These are phyloP conservation scores for Oryza nivara DNA, from an alignment of 176 grass and related monocot genomes.

Conservation along the genomic window DNA sequence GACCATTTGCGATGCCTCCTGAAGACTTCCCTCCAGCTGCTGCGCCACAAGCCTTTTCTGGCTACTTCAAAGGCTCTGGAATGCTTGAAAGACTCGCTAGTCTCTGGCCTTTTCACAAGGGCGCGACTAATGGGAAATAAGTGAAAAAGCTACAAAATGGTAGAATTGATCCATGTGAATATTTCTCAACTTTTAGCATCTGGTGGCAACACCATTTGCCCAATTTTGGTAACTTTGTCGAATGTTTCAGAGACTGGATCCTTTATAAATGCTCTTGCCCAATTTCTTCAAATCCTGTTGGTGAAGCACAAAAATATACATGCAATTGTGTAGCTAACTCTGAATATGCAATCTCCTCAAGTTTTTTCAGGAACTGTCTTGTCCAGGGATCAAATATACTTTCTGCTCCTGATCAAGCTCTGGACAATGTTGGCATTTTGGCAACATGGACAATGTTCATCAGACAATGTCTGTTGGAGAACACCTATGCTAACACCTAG, in stretches of 20 bases:
- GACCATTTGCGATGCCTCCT: slow-evolving; percentile 90
- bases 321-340: background rate
- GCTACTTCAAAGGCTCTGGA: slow-evolving; percentile 74
- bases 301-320: background rate
- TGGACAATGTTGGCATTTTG: background rate
- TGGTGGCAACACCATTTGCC: slow-evolving; percentile 18
- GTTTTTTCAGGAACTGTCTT: background rate
- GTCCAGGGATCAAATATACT: background rate
- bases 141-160: slow-evolving; percentile 4
- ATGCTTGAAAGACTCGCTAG: slow-evolving; percentile 79
- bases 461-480: background rate
- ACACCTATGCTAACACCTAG: no score
- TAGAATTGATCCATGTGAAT: slow-evolving; percentile 29
- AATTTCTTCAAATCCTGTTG: background rate
- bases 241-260: background rate
- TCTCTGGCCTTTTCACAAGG: slow-evolving; percentile 86
- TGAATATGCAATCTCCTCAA: background rate
- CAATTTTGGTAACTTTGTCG: slow-evolving; percentile 39
- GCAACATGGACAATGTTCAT: background rate
- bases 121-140: slow-evolving; percentile 40
- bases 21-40: slow-evolving; percentile 88
- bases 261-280: background rate
- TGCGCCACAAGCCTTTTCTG: slow-evolving; percentile 64
- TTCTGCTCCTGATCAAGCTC: background rate
- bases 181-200: slow-evolving; percentile 29